Evolutionary conservation across 1,284 basidiomycete species (phyloP).

Genomic region (Malassezia nana): DNA sequence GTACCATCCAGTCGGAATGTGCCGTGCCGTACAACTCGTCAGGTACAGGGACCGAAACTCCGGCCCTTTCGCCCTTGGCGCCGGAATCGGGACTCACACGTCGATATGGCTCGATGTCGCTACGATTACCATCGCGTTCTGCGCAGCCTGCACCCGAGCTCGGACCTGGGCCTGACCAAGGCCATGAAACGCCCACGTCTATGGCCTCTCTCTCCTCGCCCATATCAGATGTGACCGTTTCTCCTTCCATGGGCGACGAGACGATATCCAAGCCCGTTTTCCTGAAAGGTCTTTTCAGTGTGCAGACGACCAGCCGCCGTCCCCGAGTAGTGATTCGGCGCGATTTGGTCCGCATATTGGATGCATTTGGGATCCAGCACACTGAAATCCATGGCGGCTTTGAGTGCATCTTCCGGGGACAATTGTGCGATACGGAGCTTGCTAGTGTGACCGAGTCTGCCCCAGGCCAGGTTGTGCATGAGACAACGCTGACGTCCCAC

Average conservation of each 20-base stretch:
- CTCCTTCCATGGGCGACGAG: conserved; percentile 14
- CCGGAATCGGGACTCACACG: conserved; percentile 18
- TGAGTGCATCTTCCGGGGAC: conserved; percentile 88
- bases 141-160: background rate
- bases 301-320: conserved; percentile 89
- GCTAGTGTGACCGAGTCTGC: conserved; percentile 53
- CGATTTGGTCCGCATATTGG: conserved; percentile 76
- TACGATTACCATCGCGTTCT: conserved; percentile 30
- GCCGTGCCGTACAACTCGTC: background rate
- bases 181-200: background rate
- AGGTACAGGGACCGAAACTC: background rate
- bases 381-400: conserved; percentile 81
- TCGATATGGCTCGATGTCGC: conserved; percentile 37
- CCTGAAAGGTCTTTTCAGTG: conserved; percentile 53
- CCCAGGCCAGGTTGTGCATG: conserved; percentile 29
- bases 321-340: conserved; percentile 66
- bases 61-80: background rate
- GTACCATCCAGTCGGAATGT: background rate
- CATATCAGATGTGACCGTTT: conserved; percentile 11
- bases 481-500: conserved; percentile 19
- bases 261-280: conserved; percentile 39
- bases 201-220: background rate
- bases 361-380: conserved; percentile 87
- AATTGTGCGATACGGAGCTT: conserved; percentile 71
- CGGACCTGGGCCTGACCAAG: background rate